Percentiles rank a stretch among this genome's conserved stretches.
Evolutionary conservation across 768 basidiomycete genomes (phyloP).

Genomic region (Pleurotus platypus): DNA sequence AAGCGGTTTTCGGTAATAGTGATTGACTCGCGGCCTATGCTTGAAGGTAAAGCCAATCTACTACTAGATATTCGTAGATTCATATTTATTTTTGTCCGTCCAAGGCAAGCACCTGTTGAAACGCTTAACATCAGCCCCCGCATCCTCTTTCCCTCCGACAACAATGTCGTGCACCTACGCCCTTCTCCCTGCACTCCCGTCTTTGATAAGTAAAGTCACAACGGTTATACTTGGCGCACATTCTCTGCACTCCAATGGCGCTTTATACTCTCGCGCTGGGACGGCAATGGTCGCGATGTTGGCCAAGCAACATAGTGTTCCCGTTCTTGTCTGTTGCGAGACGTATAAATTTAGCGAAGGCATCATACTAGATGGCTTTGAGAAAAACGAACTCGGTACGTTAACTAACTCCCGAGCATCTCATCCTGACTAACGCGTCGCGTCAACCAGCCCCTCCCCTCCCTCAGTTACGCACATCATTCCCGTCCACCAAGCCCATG

Average conservation of each 20-base stretch:
- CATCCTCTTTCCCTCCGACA: constrained; percentile 23
- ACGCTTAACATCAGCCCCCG: constrained; percentile 54
- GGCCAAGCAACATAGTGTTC: constrained; percentile 83
- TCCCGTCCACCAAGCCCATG: constrained; percentile 21
- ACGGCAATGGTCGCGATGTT: constrained; percentile 97
- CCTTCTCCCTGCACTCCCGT: constrained; percentile 81
- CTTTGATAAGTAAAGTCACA: constrained; percentile 76
- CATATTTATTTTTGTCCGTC: too few relatives aligned
- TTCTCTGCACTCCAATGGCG: constrained; percentile 91
- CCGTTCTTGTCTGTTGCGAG: constrained; percentile 96
- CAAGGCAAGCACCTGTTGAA: constrained; percentile 77
- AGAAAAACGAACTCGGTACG: constrained; percentile 92
- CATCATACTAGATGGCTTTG: constrained; percentile 90
- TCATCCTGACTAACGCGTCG: neutral
- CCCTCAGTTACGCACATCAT: constrained; percentile 24
- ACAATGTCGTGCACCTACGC: constrained; percentile 86
- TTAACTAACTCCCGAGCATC: neutral
- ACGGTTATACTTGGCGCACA: constrained; percentile 91
- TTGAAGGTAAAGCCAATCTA: constrained; percentile 60
- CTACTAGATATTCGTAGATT: too few relatives aligned
- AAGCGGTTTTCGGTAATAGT: constrained; percentile 87
- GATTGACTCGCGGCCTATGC: constrained; percentile 90
- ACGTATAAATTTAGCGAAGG: constrained; percentile 98
- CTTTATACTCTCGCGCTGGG: constrained; percentile 90
- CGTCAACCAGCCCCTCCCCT: constrained; percentile 10